Percentiles rank a stretch among this genome's conserved stretches.
These are phyloP conservation scores for Penicillium paxilli DNA, from an alignment of 495 filamentous ascomycete genomes.

Conservation along the genomic window DNA sequence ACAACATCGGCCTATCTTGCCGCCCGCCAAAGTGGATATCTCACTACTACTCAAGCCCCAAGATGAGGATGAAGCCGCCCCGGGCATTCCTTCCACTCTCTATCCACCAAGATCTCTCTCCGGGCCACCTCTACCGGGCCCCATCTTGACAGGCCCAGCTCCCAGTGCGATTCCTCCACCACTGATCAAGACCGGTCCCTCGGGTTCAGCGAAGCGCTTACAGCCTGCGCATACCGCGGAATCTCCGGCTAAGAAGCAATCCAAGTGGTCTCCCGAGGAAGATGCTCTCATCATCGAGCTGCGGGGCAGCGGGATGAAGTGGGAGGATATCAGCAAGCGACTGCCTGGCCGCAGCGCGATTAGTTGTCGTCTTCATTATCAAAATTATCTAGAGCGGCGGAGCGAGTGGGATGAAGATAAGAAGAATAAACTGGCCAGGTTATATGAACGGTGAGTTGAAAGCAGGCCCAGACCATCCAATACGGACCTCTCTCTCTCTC, in stretches of 20 bases:
- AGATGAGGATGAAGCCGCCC: constrained; percentile 75
- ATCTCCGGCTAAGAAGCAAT: constrained; percentile 89
- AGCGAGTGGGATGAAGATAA: constrained; percentile 96
- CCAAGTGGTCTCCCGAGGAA: constrained; percentile 93
- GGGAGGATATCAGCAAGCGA: constrained; percentile 93
- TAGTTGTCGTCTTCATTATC: constrained; percentile 91
- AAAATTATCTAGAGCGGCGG: constrained; percentile 91
- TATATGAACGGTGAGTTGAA: constrained; percentile 85
- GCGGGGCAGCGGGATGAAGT: constrained; percentile 88
- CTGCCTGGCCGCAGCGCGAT: constrained; percentile 90
- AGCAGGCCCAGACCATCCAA: background rate
- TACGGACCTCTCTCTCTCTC: too few species aligned
- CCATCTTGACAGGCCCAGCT: constrained; percentile 35
- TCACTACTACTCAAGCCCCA: constrained; percentile 73
- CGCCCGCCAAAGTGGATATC: constrained; percentile 85
- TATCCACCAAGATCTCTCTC: constrained; percentile 53
- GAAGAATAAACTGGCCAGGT: constrained; percentile 90
- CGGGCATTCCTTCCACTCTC: constrained; percentile 48
- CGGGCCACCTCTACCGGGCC: constrained; percentile 39
- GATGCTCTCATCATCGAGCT: constrained; percentile 87
- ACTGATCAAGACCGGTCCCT: constrained; percentile 31
- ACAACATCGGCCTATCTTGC: constrained; percentile 48
- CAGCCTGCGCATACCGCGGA: constrained; percentile 54
- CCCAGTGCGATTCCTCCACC: constrained; percentile 28
- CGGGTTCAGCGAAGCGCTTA: constrained; percentile 50